Evolutionary conservation across 2,329 filamentous ascomycete species (phyloP).

Genomic region (Gnomoniopsis smithogilvyi): DNA sequence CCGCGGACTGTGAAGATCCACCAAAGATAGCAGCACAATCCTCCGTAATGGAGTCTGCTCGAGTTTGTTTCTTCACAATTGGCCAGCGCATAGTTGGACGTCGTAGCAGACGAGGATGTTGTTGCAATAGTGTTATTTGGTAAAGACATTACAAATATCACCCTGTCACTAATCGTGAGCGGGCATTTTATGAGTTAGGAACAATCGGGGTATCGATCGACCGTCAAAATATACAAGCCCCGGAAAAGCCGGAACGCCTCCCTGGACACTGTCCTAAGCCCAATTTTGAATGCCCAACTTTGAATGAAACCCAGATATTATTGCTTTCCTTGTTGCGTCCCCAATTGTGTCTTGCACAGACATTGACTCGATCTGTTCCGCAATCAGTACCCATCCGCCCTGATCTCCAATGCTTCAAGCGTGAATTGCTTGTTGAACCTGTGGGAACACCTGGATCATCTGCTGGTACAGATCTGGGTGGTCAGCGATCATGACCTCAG

Average conservation of each 20-base stretch:
- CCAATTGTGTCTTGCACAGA: neutral
- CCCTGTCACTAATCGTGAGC: neutral
- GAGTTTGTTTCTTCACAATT: no score
- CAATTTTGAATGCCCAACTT: no score
- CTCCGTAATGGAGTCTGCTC: no score
- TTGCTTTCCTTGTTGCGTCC: no score
- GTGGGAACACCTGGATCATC: conserved; percentile 79
- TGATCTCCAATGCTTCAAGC: conserved; percentile 32
- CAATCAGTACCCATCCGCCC: neutral
- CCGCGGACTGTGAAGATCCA: no score
- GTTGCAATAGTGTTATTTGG: neutral
- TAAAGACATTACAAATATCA: neutral
- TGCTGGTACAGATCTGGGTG: conserved; percentile 78
- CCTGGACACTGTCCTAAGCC: neutral
- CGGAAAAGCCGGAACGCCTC: neutral
- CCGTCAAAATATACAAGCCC: neutral
- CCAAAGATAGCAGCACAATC: no score
- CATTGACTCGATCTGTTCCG: neutral
- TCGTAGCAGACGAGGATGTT: neutral
- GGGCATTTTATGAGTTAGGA: neutral
- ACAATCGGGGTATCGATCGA: neutral
- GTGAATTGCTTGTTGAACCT: conserved; percentile 76
- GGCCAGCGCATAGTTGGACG: no score
- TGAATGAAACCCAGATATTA: no score
- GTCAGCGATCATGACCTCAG: conserved; percentile 71